These are phyloP conservation scores for Metrosideros polymorpha DNA, from an alignment of 441 rosid species.

Conservation along the genomic window DNA sequence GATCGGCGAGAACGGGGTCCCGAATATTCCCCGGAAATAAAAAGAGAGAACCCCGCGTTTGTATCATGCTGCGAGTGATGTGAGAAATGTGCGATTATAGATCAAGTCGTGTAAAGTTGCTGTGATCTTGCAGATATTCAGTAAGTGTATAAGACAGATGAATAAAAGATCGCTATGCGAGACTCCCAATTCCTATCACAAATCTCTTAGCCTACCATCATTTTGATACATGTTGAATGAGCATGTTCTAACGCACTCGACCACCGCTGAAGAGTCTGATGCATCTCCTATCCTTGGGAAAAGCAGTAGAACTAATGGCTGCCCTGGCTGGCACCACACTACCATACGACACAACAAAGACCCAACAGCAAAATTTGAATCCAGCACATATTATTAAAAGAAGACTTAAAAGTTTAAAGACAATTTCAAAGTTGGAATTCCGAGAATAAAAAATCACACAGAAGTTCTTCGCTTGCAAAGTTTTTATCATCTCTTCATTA, in stretches of 20 bases:
- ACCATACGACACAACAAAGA: background rate
- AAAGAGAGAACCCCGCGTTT: background rate
- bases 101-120: background rate
- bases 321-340: background rate
- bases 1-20: background rate
- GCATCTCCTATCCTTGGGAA: background rate
- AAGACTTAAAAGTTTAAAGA: background rate
- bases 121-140: background rate
- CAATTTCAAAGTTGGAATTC: background rate
- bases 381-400: background rate
- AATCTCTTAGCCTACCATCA: background rate
- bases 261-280: background rate
- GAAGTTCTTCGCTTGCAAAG: background rate
- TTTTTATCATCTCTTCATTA: background rate
- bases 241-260: background rate
- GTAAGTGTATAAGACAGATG: background rate
- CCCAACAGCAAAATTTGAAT: background rate
- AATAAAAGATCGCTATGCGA: background rate
- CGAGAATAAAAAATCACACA: background rate
- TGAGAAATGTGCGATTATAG: background rate
- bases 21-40: background rate
- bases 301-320: background rate
- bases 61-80: background rate
- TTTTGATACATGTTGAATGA: background rate
- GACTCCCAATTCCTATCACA: background rate